phyloP scores from a whole-genome alignment of 768 basidiomycete genomes.

The Mycena floridula region DNA sequence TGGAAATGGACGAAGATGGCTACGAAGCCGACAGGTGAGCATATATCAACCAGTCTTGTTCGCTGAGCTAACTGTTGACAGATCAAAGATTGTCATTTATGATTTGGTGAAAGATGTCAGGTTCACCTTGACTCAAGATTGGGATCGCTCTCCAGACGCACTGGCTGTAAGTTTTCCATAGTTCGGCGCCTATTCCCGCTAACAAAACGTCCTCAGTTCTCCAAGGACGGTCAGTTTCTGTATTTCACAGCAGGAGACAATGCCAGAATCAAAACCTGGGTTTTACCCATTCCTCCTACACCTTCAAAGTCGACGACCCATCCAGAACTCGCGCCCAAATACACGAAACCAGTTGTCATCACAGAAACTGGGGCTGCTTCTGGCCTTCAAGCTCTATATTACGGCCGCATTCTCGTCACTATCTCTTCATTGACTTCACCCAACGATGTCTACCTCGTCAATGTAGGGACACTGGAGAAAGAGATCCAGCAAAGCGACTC shows the following conservation, averaged over 20 bases:
- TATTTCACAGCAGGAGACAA: constrained; percentile 76
- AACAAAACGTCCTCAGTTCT: constrained; percentile 47
- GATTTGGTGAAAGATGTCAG: constrained; percentile 63
- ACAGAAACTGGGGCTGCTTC: constrained; percentile 53
- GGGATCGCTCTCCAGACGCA: constrained; percentile 76
- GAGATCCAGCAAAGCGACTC: constrained; percentile 27
- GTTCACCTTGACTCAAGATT: constrained; percentile 70
- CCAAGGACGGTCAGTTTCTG: constrained; percentile 58
- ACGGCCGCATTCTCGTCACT: constrained; percentile 63
- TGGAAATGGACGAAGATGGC: constrained; percentile 82
- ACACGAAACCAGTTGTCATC: constrained; percentile 49
- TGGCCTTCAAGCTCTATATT: constrained; percentile 54
- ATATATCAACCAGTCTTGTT: constrained; percentile 6
- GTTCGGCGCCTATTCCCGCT: neutral
- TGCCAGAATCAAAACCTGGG: constrained; percentile 71
- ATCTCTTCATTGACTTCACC: constrained; percentile 72
- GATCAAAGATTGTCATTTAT: constrained; percentile 74
- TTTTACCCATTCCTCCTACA: constrained; percentile 59
- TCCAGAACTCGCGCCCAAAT: constrained; percentile 41
- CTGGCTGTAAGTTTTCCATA: constrained; percentile 43
- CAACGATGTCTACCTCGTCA: constrained; percentile 70
- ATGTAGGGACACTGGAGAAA: constrained; percentile 37
- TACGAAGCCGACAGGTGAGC: constrained; percentile 89
- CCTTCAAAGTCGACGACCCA: constrained; percentile 48
- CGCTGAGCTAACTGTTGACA: constrained; percentile 16